A percentile compares a stretch with the other conserved stretches of the same genome.
These are phyloP conservation scores for Vaccinium myrtillus DNA, from an alignment of 148 eudicot genomes.

Conservation along the genomic window DNA sequence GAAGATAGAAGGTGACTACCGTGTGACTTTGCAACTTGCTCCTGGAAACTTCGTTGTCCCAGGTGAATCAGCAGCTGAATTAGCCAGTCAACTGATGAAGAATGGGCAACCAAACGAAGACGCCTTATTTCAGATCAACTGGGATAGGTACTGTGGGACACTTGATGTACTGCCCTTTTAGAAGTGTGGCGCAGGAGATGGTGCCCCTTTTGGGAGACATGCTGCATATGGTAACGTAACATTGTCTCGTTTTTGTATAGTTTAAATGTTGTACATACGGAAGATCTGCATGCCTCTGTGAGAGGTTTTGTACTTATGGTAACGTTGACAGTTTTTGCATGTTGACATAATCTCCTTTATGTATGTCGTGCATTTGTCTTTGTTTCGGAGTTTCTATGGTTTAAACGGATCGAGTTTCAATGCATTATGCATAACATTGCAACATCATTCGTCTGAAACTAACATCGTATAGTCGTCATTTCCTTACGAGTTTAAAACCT, in stretches of 20 bases:
- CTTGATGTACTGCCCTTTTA: conserved; percentile 15
- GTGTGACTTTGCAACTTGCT: conserved; percentile 29
- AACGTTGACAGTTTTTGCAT: neutral
- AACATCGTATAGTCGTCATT: neutral
- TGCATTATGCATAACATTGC: neutral
- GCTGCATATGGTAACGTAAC: neutral
- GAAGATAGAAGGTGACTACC: conserved; percentile 32
- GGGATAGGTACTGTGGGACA: conserved; percentile 26
- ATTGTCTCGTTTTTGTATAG: neutral
- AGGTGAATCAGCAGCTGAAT: conserved; percentile 30
- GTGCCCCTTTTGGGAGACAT: neutral
- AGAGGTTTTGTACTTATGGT: neutral
- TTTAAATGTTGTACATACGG: neutral
- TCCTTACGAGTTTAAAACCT: neutral
- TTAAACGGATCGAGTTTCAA: neutral
- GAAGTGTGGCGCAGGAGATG: neutral
- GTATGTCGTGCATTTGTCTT: neutral
- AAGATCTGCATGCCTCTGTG: conserved; percentile 6
- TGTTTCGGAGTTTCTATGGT: neutral
- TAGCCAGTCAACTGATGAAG: conserved; percentile 27
- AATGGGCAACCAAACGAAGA: conserved; percentile 27
- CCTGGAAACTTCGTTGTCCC: conserved; percentile 17
- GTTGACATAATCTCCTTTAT: neutral
- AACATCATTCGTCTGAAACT: neutral
- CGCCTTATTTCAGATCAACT: conserved; percentile 34